Conservation (phyloP, 1,139 yeast species). For the Suhomyces ambrosiae region DNA sequence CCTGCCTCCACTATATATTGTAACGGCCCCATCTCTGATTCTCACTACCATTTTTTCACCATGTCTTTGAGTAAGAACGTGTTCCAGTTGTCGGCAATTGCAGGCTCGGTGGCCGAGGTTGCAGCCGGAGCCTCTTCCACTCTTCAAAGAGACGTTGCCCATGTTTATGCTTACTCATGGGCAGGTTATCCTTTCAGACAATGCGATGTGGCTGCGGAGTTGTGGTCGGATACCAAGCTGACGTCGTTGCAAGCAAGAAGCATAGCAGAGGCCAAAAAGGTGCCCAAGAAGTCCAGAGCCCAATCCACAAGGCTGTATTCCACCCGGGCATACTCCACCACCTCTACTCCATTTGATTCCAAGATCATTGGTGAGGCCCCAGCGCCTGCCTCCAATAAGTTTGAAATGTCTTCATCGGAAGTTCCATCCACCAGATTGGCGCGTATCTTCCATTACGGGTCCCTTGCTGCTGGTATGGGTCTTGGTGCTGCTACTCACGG, state of each 20-base stretch:
- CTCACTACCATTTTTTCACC: conserved; percentile 1
- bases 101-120: conserved; percentile 30
- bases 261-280: conserved; percentile 2
- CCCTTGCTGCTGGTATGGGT: conserved; percentile 90
- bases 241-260: conserved; percentile 14
- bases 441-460: conserved; percentile 88
- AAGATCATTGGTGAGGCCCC: conserved; percentile 12
- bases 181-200: conserved; percentile 23
- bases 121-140: conserved; percentile 25
- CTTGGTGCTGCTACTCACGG: conserved; percentile 83
- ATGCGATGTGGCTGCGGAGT: conserved; percentile 23
- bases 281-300: background rate
- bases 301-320: conserved; percentile 4
- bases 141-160: conserved; percentile 24
- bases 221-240: conserved; percentile 27
- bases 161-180: conserved; percentile 22
- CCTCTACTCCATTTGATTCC: conserved; percentile 18
- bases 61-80: conserved; percentile 19
- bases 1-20: conserved; percentile 6
- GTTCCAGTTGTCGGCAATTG: conserved; percentile 32
- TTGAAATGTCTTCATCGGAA: conserved; percentile 60
- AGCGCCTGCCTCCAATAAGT: conserved; percentile 28
- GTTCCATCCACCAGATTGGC: conserved; percentile 88
- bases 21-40: background rate
- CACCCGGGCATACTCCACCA: conserved; percentile 20